Evolutionary conservation across 345 rosid genomes (phyloP).

Genomic region (Eucalyptus caleyi): DNA sequence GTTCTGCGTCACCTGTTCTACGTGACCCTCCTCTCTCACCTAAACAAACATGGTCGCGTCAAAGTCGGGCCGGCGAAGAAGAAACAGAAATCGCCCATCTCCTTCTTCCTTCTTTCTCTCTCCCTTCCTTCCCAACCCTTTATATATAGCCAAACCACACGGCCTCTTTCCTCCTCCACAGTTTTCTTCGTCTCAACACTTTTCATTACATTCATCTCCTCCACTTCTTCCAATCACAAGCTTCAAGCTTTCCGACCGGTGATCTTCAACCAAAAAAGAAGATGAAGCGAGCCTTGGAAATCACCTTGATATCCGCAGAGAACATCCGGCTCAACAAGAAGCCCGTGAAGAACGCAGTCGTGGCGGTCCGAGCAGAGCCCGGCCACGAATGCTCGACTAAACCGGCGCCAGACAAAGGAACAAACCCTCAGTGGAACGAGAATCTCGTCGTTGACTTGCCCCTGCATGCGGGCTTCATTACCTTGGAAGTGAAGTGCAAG

Average conservation of each 20-base stretch:
- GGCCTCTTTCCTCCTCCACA: background rate
- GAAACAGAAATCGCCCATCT: background rate
- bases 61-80: background rate
- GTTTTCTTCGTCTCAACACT: background rate
- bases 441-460: conserved; percentile 24
- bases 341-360: conserved; percentile 27
- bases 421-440: conserved; percentile 44
- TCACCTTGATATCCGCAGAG: conserved; percentile 48
- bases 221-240: background rate
- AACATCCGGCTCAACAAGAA: conserved; percentile 28
- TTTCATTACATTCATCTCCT: background rate
- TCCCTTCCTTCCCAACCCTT: background rate
- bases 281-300: background rate
- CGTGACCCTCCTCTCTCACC: background rate
- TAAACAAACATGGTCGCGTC: background rate
- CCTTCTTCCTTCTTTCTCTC: background rate
- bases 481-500: conserved; percentile 25
- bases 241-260: background rate
- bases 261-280: background rate
- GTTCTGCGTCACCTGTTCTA: background rate
- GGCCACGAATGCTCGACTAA: background rate
- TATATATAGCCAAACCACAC: background rate
- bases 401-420: conserved; percentile 21
- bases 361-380: conserved; percentile 11
- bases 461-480: conserved; percentile 9